Percentiles rank a stretch among this genome's conserved stretches.
Conservation (phyloP, 495 filamentous ascomycete genomes). For the Cercophora newfieldiana region DNA sequence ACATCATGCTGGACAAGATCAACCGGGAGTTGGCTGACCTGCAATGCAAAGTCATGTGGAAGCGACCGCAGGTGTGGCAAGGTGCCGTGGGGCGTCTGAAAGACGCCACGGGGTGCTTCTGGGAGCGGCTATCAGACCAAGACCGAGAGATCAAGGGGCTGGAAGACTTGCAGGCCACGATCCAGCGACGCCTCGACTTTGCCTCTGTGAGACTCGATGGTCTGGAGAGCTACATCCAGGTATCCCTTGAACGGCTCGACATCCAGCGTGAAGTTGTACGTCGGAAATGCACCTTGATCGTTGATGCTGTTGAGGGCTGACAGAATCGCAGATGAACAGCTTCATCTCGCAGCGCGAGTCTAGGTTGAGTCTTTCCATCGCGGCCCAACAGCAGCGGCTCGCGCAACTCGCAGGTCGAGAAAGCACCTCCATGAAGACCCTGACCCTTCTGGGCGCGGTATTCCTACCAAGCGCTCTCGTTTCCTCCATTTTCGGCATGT, state of each 20-base stretch:
- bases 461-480: too few species aligned
- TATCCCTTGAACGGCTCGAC: constrained; percentile 35
- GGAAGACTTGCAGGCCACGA: constrained; percentile 26
- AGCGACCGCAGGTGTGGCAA: constrained; percentile 37
- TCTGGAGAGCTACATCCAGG: constrained; percentile 38
- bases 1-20: constrained; percentile 36
- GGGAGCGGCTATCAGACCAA: constrained; percentile 13
- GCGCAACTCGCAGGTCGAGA: too few species aligned
- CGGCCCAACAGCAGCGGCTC: constrained; percentile 38
- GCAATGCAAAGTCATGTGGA: constrained; percentile 37
- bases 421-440: too few species aligned
- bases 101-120: constrained; percentile 24
- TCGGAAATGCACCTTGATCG: not conserved
- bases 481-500: too few species aligned
- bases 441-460: too few species aligned
- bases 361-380: constrained; percentile 39
- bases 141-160: too few species aligned
- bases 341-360: constrained; percentile 38
- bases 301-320: not conserved
- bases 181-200: constrained; percentile 34
- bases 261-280: constrained; percentile 38
- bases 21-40: constrained; percentile 36
- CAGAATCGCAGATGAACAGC: constrained; percentile 29
- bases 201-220: constrained; percentile 35
- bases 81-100: constrained; percentile 28